Conservation (phyloP, 2,329 filamentous ascomycete genomes). For the Chaetomium strumarium region DNA sequence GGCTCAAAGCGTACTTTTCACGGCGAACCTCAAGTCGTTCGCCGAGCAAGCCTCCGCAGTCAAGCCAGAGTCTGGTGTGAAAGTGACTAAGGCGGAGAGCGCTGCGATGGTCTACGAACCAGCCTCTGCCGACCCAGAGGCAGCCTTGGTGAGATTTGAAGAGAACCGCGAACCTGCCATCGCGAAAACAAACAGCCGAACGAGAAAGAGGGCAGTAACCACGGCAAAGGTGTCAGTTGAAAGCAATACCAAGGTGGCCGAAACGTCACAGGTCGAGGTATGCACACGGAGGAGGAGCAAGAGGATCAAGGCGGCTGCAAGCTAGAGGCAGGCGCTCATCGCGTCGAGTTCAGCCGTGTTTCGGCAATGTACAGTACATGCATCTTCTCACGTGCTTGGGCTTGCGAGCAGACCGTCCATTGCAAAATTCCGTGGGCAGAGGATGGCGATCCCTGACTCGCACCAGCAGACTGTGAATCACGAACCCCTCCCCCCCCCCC, state of each 20-base stretch:
- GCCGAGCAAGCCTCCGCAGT: constrained; percentile 53
- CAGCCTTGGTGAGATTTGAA: neutral
- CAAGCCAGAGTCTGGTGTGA: constrained; percentile 22
- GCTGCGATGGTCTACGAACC: neutral
- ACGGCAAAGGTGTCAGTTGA: neutral
- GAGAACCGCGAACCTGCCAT: neutral
- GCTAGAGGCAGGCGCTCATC: neutral
- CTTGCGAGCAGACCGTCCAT: too few relatives aligned
- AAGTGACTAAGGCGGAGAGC: neutral
- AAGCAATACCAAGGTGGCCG: neutral
- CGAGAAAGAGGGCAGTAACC: neutral
- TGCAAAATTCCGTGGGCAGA: too few relatives aligned
- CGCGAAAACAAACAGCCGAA: neutral
- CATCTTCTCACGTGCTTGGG: neutral
- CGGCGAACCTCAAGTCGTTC: constrained; percentile 83
- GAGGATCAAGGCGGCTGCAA: constrained; percentile 3
- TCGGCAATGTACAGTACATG: neutral
- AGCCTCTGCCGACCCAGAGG: neutral
- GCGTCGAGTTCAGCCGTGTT: too few relatives aligned
- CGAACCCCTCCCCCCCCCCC: too few relatives aligned
- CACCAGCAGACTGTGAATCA: too few relatives aligned
- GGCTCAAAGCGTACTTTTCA: constrained; percentile 96
- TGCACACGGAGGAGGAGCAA: constrained; percentile 12
- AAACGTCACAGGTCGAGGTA: neutral
- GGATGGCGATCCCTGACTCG: too few relatives aligned